Evolutionary conservation across 305 asterid genomes (phyloP).

Genomic region (Ilex paraguariensis): DNA sequence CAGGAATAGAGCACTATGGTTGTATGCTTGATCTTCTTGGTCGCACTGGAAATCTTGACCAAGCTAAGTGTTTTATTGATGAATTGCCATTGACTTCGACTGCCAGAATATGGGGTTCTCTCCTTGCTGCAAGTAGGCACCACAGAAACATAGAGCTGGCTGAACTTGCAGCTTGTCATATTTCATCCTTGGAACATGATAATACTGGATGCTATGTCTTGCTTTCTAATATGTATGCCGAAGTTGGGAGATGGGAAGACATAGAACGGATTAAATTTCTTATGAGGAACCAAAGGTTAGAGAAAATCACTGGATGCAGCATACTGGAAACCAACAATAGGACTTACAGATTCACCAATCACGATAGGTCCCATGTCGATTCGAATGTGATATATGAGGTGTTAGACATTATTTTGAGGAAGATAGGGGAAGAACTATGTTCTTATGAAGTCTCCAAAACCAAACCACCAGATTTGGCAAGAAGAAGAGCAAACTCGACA

Average conservation of each 20-base stretch:
- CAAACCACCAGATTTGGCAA: constrained; percentile 26
- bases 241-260: constrained; percentile 53
- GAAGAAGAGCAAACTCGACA: constrained; percentile 25
- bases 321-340: constrained; percentile 32
- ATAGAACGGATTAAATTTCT: constrained; percentile 26
- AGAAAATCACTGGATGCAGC: constrained; percentile 36
- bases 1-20: constrained; percentile 66
- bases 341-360: constrained; percentile 34
- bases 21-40: constrained; percentile 63
- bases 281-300: constrained; percentile 48
- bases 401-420: constrained; percentile 40
- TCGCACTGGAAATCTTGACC: constrained; percentile 47
- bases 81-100: constrained; percentile 52
- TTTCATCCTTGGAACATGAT: constrained; percentile 33
- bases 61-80: constrained; percentile 40
- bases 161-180: constrained; percentile 39
- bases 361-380: constrained; percentile 33
- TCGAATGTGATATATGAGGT: constrained; percentile 27
- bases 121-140: constrained; percentile 48
- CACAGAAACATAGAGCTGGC: constrained; percentile 49
- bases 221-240: constrained; percentile 62
- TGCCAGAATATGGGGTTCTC: constrained; percentile 62
- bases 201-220: constrained; percentile 52
- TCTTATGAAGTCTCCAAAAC: constrained; percentile 15
- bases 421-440: constrained; percentile 24